These are phyloP conservation scores for Bromus sterilis DNA, from an alignment of 176 grass and related monocot species.

Conservation along the genomic window DNA sequence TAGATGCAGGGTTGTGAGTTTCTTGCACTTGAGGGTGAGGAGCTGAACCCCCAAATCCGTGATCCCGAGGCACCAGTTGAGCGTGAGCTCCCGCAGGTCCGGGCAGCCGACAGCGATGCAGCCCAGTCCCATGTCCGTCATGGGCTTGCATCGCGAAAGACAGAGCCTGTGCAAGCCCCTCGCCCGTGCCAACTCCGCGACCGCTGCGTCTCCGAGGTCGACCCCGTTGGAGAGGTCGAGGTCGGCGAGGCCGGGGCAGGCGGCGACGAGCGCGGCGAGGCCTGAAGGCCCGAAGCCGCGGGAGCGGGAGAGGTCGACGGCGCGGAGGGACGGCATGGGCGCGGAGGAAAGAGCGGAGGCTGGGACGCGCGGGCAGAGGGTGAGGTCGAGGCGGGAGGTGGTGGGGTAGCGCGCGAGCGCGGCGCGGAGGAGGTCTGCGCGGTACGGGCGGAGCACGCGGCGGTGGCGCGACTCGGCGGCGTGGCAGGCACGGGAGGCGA, in stretches of 20 bases:
- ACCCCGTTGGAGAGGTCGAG: constrained; percentile 72
- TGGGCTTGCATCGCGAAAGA: constrained; percentile 50
- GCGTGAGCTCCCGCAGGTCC: constrained; percentile 50
- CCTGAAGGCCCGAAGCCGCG: constrained; percentile 41
- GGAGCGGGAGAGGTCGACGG: constrained; percentile 72
- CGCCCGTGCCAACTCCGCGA: constrained; percentile 36
- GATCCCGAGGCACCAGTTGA: constrained; percentile 72
- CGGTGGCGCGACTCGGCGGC: constrained; percentile 69
- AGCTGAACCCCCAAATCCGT: constrained; percentile 66
- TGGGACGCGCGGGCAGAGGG: constrained; percentile 65
- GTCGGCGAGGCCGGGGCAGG: constrained; percentile 36
- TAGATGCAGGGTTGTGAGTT: constrained; percentile 55
- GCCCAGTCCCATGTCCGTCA: constrained; percentile 76
- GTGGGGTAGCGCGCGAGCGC: constrained; percentile 48
- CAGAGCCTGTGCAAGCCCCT: constrained; percentile 26
- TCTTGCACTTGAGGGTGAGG: constrained; percentile 64
- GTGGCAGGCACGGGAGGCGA: constrained; percentile 67
- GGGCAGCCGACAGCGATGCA: constrained; percentile 75
- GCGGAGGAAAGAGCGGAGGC: background rate
- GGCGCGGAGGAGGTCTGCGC: constrained; percentile 38
- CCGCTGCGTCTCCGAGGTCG: constrained; percentile 46
- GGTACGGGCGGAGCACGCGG: constrained; percentile 52
- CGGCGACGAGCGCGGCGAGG: constrained; percentile 33
- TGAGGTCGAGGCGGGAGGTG: constrained; percentile 43
- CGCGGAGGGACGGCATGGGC: background rate